Evolutionary conservation across 345 rosid species (phyloP).

Genomic region (Salix dunnii): DNA sequence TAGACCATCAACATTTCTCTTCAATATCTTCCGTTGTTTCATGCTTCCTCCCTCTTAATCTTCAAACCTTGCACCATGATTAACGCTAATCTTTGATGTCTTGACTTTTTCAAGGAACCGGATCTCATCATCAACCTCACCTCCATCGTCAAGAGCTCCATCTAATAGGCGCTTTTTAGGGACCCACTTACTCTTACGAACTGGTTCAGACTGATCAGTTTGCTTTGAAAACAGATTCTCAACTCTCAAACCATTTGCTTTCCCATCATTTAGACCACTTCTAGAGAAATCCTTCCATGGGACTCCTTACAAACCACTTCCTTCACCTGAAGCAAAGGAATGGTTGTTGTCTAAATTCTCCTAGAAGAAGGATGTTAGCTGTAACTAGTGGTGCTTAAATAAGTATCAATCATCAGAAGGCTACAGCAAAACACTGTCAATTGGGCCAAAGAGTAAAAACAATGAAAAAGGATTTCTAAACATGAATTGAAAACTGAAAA

Average conservation of each 20-base stretch:
- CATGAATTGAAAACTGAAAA: neutral
- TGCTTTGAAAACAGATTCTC: slow-evolving; percentile 28
- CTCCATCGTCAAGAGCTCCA: slow-evolving; percentile 26
- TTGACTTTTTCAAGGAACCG: slow-evolving; percentile 27
- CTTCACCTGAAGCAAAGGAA: slow-evolving; percentile 19
- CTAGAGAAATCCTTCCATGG: slow-evolving; percentile 20
- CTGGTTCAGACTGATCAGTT: slow-evolving; percentile 17
- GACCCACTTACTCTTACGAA: slow-evolving; percentile 27
- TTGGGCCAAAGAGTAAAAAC: neutral
- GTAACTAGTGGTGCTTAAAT: neutral
- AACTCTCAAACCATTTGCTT: slow-evolving; percentile 22
- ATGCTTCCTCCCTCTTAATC: slow-evolving; percentile 24
- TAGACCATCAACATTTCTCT: slow-evolving; percentile 34
- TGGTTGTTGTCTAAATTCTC: slow-evolving; percentile 18
- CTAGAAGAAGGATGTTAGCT: neutral
- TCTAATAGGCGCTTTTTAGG: slow-evolving; percentile 20
- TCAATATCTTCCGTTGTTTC: slow-evolving; percentile 26
- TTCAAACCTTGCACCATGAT: slow-evolving; percentile 27
- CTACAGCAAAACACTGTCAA: neutral
- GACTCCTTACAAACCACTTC: slow-evolving; percentile 16
- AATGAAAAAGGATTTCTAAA: neutral
- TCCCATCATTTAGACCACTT: slow-evolving; percentile 21
- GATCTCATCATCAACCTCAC: slow-evolving; percentile 26
- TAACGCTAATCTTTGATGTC: slow-evolving; percentile 17
- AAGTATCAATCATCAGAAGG: neutral